phyloP scores from a whole-genome alignment of 176 grass and related monocot genomes.

The Tuctoria greenei region DNA sequence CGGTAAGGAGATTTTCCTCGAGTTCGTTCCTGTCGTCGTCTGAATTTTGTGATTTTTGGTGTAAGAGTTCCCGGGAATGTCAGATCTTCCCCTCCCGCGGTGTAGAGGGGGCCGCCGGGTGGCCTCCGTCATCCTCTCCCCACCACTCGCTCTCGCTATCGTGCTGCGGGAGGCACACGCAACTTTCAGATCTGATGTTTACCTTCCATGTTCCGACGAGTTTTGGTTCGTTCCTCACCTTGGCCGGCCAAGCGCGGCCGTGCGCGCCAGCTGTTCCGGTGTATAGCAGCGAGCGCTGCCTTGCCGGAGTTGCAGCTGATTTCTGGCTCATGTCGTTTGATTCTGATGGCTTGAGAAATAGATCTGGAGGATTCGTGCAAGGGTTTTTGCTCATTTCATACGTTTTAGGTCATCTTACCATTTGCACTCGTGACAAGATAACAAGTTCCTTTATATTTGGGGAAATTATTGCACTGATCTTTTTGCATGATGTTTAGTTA shows the following conservation, averaged over 20 bases:
- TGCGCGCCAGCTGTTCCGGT: neutral
- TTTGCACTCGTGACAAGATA: neutral
- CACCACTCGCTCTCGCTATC: neutral
- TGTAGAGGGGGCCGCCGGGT: neutral
- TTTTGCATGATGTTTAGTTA: neutral
- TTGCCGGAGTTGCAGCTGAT: neutral
- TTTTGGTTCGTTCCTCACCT: neutral
- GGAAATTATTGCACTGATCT: neutral
- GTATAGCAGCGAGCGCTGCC: neutral
- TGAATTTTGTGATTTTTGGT: neutral
- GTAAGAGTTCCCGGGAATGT: neutral
- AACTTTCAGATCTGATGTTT: constrained; percentile 23
- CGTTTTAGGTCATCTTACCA: neutral
- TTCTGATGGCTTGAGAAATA: neutral
- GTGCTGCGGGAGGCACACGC: neutral
- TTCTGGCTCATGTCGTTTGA: neutral
- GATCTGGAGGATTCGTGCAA: constrained; percentile 5
- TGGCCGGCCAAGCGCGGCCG: neutral
- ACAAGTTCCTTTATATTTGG: neutral
- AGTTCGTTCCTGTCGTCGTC: neutral
- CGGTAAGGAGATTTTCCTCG: constrained; percentile 26
- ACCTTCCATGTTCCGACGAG: neutral
- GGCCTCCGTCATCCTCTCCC: neutral
- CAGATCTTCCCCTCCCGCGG: neutral
- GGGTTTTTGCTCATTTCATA: neutral